Conservation (phyloP, 495 filamentous ascomycete genomes). For the Aspergillus incahuasiensis region DNA sequence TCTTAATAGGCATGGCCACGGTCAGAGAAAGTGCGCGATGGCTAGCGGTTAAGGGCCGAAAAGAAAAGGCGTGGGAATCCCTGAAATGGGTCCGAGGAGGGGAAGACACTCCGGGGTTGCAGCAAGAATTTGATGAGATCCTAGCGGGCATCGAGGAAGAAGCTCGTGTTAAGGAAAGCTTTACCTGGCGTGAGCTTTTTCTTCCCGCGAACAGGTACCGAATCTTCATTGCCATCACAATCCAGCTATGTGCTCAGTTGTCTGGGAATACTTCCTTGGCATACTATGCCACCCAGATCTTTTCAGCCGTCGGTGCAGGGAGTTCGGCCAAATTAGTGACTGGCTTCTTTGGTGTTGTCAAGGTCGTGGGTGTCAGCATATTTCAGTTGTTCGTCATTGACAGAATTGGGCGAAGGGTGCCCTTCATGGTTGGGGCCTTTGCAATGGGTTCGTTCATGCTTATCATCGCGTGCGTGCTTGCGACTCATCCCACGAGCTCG, state of each 20-base stretch:
- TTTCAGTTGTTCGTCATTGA: slow-evolving; percentile 48
- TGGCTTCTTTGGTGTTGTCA: slow-evolving; percentile 46
- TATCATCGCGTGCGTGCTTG: slow-evolving; percentile 47
- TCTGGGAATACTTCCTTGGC: slow-evolving; percentile 47
- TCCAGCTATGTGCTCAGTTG: slow-evolving; percentile 41
- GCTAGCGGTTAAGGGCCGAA: slow-evolving; percentile 42
- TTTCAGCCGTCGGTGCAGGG: slow-evolving; percentile 40
- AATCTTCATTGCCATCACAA: slow-evolving; percentile 17
- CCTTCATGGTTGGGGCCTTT: slow-evolving; percentile 50
- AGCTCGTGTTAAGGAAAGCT: slow-evolving; percentile 34
- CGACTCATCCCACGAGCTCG: slow-evolving; percentile 39
- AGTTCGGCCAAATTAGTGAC: slow-evolving; percentile 41
- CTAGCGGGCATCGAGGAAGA: slow-evolving; percentile 44
- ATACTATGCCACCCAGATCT: slow-evolving; percentile 47
- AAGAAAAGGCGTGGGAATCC: slow-evolving; percentile 41
- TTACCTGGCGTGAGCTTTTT: slow-evolving; percentile 37
- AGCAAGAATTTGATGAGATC: slow-evolving; percentile 41
- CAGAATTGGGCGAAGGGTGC: slow-evolving; percentile 46
- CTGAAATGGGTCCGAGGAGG: slow-evolving; percentile 44
- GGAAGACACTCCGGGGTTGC: slow-evolving; percentile 36
- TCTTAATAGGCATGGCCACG: slow-evolving; percentile 42
- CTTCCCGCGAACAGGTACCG: slow-evolving; percentile 38
- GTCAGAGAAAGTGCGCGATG: slow-evolving; percentile 46
- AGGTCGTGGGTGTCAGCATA: slow-evolving; percentile 41
- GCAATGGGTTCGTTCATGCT: slow-evolving; percentile 49